Evolutionary conservation across 2,329 filamentous ascomycete species (phyloP).

Genomic region (Colletotrichum tropicale): DNA sequence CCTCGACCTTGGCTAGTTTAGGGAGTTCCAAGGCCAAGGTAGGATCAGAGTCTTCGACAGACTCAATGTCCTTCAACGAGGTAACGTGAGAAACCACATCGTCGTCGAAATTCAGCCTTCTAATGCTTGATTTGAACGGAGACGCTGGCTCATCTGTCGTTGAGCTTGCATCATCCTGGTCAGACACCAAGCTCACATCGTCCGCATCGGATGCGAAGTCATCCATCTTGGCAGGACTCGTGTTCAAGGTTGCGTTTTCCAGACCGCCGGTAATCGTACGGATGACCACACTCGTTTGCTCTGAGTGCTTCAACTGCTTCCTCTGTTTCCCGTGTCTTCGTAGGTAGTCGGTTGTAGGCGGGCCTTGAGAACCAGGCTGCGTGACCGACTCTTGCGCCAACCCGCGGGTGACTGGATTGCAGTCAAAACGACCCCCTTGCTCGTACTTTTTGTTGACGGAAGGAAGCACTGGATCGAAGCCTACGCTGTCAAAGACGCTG

Average conservation of each 20-base stretch:
- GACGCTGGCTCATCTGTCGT: slow-evolving; percentile 54
- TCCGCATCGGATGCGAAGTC: slow-evolving; percentile 49
- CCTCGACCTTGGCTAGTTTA: slow-evolving; percentile 51
- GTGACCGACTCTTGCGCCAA: slow-evolving; percentile 30
- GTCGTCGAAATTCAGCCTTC: slow-evolving; percentile 50
- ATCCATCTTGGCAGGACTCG: slow-evolving; percentile 44
- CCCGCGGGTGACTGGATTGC: slow-evolving; percentile 34
- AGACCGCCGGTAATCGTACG: slow-evolving; percentile 38
- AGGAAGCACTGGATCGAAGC: slow-evolving; percentile 57
- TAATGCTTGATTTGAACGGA: slow-evolving; percentile 52
- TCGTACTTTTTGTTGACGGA: slow-evolving; percentile 64
- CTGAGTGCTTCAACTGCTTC: slow-evolving; percentile 33
- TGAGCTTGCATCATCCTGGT: slow-evolving; percentile 59
- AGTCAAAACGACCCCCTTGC: slow-evolving; percentile 59
- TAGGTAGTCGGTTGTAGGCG: slow-evolving; percentile 53
- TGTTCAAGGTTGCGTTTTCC: slow-evolving; percentile 36
- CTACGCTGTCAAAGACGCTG: slow-evolving; percentile 59
- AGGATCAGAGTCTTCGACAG: slow-evolving; percentile 49
- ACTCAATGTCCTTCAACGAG: slow-evolving; percentile 54
- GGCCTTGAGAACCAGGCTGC: slow-evolving; percentile 33
- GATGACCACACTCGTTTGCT: slow-evolving; percentile 34
- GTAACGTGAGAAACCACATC: slow-evolving; percentile 58
- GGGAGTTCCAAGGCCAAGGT: slow-evolving; percentile 55
- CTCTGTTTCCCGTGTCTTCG: slow-evolving; percentile 49
- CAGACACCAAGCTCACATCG: slow-evolving; percentile 57